Evolutionary conservation across 2,329 filamentous ascomycete genomes (phyloP).

Genomic region (Camillea tinctor): DNA sequence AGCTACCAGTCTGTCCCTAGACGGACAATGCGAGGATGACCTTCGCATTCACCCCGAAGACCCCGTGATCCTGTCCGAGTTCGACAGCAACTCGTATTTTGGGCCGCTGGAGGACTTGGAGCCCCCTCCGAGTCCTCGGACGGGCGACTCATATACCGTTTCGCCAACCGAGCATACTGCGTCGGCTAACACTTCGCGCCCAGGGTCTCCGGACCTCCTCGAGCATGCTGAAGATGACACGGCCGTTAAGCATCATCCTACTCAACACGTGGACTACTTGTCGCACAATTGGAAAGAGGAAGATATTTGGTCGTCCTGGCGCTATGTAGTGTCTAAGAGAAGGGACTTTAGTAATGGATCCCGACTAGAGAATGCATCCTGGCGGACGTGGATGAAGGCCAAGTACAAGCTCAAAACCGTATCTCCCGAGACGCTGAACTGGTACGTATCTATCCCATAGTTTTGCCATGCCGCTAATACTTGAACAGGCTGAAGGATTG

Average conservation of each 20-base stretch:
- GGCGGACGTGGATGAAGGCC: slow-evolving; percentile 93
- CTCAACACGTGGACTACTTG: slow-evolving; percentile 90
- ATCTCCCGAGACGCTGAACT: slow-evolving; percentile 88
- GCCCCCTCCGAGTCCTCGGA: slow-evolving; percentile 49
- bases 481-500: slow-evolving; percentile 83
- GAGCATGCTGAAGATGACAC: slow-evolving; percentile 77
- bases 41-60: slow-evolving; percentile 46
- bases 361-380: slow-evolving; percentile 90
- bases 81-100: slow-evolving; percentile 47
- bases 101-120: slow-evolving; percentile 49
- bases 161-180: slow-evolving; percentile 55
- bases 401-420: slow-evolving; percentile 86
- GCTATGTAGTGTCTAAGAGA: slow-evolving; percentile 80
- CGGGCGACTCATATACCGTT: slow-evolving; percentile 49
- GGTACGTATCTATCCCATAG: slow-evolving; percentile 55
- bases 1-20: slow-evolving; percentile 61
- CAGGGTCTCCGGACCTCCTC: slow-evolving; percentile 55
- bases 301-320: slow-evolving; percentile 97
- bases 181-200: slow-evolving; percentile 51
- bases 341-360: slow-evolving; percentile 78
- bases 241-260: slow-evolving; percentile 70
- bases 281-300: slow-evolving; percentile 93
- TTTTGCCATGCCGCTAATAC: slow-evolving; percentile 28
- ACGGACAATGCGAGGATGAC: slow-evolving; percentile 54
- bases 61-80: slow-evolving; percentile 45